phyloP scores from a whole-genome alignment of 2,329 filamentous ascomycete species.

The Fusarium virguliforme region DNA sequence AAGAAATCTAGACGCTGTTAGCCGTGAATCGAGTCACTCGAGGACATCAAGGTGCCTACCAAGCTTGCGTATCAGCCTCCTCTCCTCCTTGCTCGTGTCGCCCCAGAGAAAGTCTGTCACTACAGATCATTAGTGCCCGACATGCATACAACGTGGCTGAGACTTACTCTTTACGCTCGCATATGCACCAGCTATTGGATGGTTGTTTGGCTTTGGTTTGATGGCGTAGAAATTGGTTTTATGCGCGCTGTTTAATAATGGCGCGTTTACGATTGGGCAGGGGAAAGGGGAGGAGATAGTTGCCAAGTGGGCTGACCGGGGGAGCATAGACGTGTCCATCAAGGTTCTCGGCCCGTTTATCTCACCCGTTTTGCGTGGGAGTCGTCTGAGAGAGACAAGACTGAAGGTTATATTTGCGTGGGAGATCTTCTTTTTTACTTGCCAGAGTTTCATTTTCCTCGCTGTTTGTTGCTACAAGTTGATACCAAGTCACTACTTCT shows the following conservation, averaged over 20 bases:
- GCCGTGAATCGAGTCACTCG: not conserved
- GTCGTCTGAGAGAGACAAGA: constrained; percentile 2
- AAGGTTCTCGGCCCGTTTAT: constrained; percentile 23
- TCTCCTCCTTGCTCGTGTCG: constrained; percentile 39
- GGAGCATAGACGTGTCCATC: constrained; percentile 22
- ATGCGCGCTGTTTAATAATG: constrained; percentile 31
- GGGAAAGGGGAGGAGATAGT: not conserved
- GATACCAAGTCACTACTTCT: too few relatives aligned
- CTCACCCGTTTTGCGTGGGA: constrained; percentile 2
- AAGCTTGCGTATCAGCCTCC: constrained; percentile 37
- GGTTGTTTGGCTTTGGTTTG: not conserved
- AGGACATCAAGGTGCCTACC: constrained; percentile 3
- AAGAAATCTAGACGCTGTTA: constrained; percentile 50
- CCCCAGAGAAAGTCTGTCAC: constrained; percentile 40
- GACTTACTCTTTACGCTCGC: constrained; percentile 9
- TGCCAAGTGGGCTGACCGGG: constrained; percentile 11
- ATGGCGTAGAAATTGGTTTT: not conserved
- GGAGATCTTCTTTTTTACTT: not conserved
- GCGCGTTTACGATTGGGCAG: constrained; percentile 17
- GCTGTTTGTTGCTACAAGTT: too few relatives aligned
- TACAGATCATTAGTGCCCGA: constrained; percentile 2
- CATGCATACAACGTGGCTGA: not conserved
- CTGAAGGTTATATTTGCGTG: not conserved
- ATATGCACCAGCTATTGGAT: not conserved
- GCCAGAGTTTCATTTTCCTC: too few relatives aligned